Base-by-base conservation (phyloP, 2,329 filamentous ascomycete genomes). In the Epichloe gansuensis region DNA sequence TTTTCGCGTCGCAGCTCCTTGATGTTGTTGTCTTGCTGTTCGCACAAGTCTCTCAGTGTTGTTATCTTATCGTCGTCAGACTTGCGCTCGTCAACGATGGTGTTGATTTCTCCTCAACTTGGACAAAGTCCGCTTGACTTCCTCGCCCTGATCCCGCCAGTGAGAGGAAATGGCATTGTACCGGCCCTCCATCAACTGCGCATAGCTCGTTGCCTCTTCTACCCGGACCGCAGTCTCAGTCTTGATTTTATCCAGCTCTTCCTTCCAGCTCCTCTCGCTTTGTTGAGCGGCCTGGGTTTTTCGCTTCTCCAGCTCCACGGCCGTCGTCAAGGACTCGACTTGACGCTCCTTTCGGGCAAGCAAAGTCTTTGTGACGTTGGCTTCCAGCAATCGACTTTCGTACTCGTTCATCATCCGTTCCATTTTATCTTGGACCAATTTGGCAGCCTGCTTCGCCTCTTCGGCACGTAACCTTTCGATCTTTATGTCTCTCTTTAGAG, bases 321-420 rank as follows among this genome's bases (percentile, higher is more conserved):
- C 73, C 8, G 75, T 73, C 60, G 83, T 82, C 54, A 89, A 66
- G 45, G 82, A 80, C 57, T 86, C 83, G 43, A 90, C 78, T 64
- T 88, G 86, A 12, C 86, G 78, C 62, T 90, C 86, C 62, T 87
- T 86, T 53, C 86, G 75, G 53, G 82, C 78, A 31, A 91, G 74
- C 7, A 88, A 71, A 13, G 82, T 80, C 64, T 85, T 85, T 59
- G 85, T 87, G 52, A 88, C 81, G 60, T 78, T 82, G 53, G 82
- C 82, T 59, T 88, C 82, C 50, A 88, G 75, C 55, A 86, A 72
- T 7, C 82, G 75, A 57, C 80, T 78, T 61, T 89, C 84, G 62
- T 87, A 85, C 60, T 89, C 84, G 47, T 75, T 76, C 35, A 81
- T 71, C 59, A 84, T 74, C 45, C 81, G 77, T 54, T 87, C 83